A percentile compares a stretch with the other conserved stretches of the same genome.
Conservation (phyloP, 1,139 yeast species). For the Zygosaccharomyces sapae region DNA sequence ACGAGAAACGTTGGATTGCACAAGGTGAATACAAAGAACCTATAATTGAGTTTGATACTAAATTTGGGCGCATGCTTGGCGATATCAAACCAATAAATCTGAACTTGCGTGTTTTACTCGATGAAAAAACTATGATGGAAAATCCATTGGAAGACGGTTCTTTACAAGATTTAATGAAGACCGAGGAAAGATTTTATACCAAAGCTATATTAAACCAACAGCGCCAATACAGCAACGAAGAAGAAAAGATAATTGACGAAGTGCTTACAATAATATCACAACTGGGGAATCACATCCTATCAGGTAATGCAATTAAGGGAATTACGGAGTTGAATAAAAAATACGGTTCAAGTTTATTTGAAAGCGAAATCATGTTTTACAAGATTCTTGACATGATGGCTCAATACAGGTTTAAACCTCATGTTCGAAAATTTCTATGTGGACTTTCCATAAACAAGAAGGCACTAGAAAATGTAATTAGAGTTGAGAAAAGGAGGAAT, state of each 20-base stretch:
- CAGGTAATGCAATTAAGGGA: constrained; percentile 62
- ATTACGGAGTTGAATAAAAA: constrained; percentile 53
- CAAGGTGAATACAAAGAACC: constrained; percentile 19
- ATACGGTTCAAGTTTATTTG: constrained; percentile 51
- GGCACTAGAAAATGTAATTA: constrained; percentile 52
- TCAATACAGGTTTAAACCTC: constrained; percentile 59
- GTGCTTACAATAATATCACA: constrained; percentile 58
- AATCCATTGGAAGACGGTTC: constrained; percentile 19
- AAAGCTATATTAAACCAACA: constrained; percentile 6
- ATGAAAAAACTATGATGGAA: constrained; percentile 24
- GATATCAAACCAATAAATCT: constrained; percentile 19
- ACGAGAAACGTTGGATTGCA: constrained; percentile 24
- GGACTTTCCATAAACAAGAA: constrained; percentile 59
- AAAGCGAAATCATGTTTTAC: constrained; percentile 52
- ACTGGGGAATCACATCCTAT: constrained; percentile 56
- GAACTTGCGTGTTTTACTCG: constrained; percentile 20
- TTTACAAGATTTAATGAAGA: constrained; percentile 9
- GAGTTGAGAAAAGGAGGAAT: constrained; percentile 39
- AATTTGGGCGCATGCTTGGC: constrained; percentile 19
- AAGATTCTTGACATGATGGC: constrained; percentile 62
- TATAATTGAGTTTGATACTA: constrained; percentile 19
- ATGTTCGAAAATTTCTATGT: constrained; percentile 62
- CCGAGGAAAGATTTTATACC: constrained; percentile 8
- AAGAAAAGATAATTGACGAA: constrained; percentile 44
- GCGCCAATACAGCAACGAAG: constrained; percentile 17